A percentile compares a stretch with the other conserved stretches of the same genome.
Evolutionary conservation across 305 asterid genomes (phyloP).

Genomic region (Fraxinus angustifolia): DNA sequence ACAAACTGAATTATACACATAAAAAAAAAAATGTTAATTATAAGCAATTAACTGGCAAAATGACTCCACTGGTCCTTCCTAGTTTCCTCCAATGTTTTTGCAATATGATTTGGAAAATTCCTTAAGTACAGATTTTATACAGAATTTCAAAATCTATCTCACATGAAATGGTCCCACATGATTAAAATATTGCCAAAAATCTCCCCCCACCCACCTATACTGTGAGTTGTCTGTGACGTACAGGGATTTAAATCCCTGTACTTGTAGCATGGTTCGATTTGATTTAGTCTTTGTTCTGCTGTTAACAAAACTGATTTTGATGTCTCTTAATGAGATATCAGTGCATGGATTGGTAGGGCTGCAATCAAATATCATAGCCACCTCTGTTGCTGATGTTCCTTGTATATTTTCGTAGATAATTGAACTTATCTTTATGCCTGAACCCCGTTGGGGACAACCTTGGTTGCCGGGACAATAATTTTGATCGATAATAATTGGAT

Average conservation of each 20-base stretch:
- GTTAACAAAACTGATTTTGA: constrained; percentile 46
- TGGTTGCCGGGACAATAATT: constrained; percentile 44
- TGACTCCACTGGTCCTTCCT: constrained; percentile 28
- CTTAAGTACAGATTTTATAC: too few species aligned
- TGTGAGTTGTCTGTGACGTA: too few species aligned
- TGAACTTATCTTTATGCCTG: constrained; percentile 46
- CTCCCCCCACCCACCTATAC: too few species aligned
- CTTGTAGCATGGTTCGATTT: too few species aligned
- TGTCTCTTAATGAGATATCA: constrained; percentile 38
- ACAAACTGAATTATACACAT: background rate
- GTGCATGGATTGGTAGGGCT: constrained; percentile 52
- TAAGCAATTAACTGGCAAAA: constrained; percentile 47
- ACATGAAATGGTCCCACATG: too few species aligned
- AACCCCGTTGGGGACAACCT: constrained; percentile 49
- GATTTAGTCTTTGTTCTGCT: constrained; percentile 36
- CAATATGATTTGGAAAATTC: constrained; percentile 19
- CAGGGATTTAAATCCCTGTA: too few species aligned
- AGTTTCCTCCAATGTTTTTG: constrained; percentile 43
- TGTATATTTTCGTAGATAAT: constrained; percentile 44
- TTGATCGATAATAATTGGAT: constrained; percentile 53
- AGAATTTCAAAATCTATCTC: too few species aligned
- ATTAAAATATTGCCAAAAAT: too few species aligned
- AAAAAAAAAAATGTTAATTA: background rate
- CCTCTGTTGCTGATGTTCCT: constrained; percentile 51
- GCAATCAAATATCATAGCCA: constrained; percentile 50